Evolutionary conservation across 1,284 basidiomycete genomes (phyloP), one percentile per base, ranked within the genome.

Genomic region (Meripilus lineatus): DNA sequence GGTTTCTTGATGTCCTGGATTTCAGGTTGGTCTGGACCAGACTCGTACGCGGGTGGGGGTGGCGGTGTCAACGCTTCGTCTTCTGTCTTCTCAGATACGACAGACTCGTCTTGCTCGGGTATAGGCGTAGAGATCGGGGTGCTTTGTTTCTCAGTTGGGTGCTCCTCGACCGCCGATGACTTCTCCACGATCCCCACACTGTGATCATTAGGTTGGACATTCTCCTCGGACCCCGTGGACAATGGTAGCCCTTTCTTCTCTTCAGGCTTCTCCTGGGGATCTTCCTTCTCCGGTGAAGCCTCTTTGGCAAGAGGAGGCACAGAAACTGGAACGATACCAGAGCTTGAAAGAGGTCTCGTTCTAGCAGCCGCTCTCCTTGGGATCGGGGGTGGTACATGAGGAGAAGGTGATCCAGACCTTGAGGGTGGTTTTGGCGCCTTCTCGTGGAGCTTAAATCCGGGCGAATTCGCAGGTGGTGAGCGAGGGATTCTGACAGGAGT

Each of bases 281-380:
- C 28, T 30, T 30, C 28, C 28, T 30, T 30, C 8, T 38, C 20
- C 15, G 44, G 25, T 17, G 40, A 33, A 3, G 45, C 20, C 32
- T 34, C 35, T 10, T 5, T n/a, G n/a, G 37, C 38, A 14, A 41
- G 47, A 3, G 47, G 40, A 32, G 47, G 45, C 26, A 58, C 54
- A 4, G 57, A 57, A 18, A 48, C 15, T 18, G 34, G 42, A 3
- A 28, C 15, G 15, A 21, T 26, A 37, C 15, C 17, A 7, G 36
- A 38, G 6, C 15, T 30, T 5, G 38, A 30, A 10, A n/a, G 28
- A 14, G 60, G 48, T 5, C 63, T 48, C 3, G 47, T 54, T 5
- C 69, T 58, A 7, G 68, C 72, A 17, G 75, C 72, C 0, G 79
- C 78, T 40, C 79, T 62, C 35, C 77, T 64, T 0, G 79, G 80